phyloP scores from a whole-genome alignment of 2,329 filamentous ascomycete species.

The Fusarium sp. region DNA sequence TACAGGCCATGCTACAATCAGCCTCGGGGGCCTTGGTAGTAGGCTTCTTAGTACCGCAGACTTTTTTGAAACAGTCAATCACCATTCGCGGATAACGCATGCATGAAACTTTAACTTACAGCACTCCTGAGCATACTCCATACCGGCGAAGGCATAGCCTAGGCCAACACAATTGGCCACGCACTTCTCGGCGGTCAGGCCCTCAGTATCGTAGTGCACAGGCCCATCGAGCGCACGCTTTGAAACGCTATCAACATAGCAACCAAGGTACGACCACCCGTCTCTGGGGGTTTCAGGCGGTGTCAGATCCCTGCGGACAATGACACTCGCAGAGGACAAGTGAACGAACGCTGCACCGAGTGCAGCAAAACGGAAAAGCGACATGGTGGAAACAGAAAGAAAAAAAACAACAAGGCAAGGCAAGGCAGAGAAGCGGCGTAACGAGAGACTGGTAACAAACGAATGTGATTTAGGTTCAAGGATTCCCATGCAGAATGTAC shows the following conservation, averaged over 20 bases:
- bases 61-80: slow-evolving; percentile 11
- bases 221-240: slow-evolving; percentile 39
- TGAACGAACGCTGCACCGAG: slow-evolving; percentile 40
- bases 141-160: slow-evolving; percentile 59
- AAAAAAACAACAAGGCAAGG: background rate
- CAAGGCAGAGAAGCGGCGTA: slow-evolving; percentile 8
- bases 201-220: slow-evolving; percentile 35
- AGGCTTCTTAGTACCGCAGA: slow-evolving; percentile 54
- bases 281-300: slow-evolving; percentile 30
- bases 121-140: slow-evolving; percentile 64
- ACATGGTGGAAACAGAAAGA: slow-evolving; percentile 14
- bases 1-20: slow-evolving; percentile 62
- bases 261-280: slow-evolving; percentile 44
- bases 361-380: slow-evolving; percentile 27
- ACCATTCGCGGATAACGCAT: background rate
- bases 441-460: slow-evolving; percentile 18
- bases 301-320: slow-evolving; percentile 41
- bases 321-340: slow-evolving; percentile 34
- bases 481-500: slow-evolving; percentile 25
- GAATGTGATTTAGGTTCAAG: slow-evolving; percentile 17
- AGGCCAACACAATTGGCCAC: slow-evolving; percentile 59
- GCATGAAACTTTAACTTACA: slow-evolving; percentile 50
- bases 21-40: slow-evolving; percentile 54
- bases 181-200: slow-evolving; percentile 59
- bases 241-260: slow-evolving; percentile 42